phyloP scores from a whole-genome alignment of 164 flowering plant genomes.

The Echeveria elegans region DNA sequence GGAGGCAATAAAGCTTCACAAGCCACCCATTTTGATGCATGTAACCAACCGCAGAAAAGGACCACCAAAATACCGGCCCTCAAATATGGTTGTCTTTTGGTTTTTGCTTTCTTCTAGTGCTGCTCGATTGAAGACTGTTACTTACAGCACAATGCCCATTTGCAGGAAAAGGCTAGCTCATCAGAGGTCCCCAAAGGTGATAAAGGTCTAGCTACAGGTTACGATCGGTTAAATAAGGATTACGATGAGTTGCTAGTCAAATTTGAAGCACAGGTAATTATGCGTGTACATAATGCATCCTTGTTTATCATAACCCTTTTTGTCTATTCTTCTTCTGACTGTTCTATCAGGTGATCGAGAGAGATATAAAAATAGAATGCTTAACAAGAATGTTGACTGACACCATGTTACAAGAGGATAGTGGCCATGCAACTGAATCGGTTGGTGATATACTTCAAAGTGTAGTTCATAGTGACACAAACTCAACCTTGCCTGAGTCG shows the following conservation, averaged over 20 bases:
- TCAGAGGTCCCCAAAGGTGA: not conserved
- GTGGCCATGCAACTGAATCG: slow-evolving; percentile 9
- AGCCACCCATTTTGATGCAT: slow-evolving; percentile 56
- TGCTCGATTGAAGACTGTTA: not conserved
- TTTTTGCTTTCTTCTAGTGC: not conserved
- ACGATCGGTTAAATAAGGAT: slow-evolving; percentile 43
- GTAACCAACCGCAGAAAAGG: slow-evolving; percentile 81
- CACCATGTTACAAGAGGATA: slow-evolving; percentile 18
- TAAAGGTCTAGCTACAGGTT: not conserved
- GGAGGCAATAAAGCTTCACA: slow-evolving; percentile 53
- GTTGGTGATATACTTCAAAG: slow-evolving; percentile 4
- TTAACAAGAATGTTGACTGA: slow-evolving; percentile 41
- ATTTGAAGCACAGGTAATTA: slow-evolving; percentile 31
- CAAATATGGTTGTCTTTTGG: slow-evolving; percentile 29
- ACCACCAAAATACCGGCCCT: slow-evolving; percentile 37
- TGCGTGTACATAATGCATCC: not conserved
- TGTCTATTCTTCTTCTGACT: not conserved
- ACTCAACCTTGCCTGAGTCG: slow-evolving; percentile 32
- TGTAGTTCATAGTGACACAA: slow-evolving; percentile 20
- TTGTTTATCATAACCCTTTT: not conserved
- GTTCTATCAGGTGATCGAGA: slow-evolving; percentile 10
- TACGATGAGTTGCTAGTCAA: slow-evolving; percentile 38
- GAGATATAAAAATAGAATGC: slow-evolving; percentile 49
- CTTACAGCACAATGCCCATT: not conserved
- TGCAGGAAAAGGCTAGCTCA: not conserved